Conservation (phyloP, 176 grass and related monocot species). For the Rhynchospora pubera region DNA sequence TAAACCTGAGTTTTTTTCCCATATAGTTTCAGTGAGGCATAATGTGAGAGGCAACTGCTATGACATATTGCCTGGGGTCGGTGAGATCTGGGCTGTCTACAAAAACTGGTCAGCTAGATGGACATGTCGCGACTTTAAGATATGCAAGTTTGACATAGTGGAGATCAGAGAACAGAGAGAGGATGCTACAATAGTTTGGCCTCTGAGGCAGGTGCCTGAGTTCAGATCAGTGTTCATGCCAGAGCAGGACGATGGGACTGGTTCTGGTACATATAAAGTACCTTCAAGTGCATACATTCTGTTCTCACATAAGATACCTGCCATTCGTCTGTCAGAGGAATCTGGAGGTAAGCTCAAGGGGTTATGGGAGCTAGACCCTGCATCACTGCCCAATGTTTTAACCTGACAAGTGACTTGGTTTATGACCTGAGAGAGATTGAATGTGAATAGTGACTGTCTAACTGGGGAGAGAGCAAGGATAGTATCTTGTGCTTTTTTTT, state of each 20-base stretch:
- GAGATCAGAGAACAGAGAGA: conserved; percentile 36
- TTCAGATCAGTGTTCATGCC: conserved; percentile 61
- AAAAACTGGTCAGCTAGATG: conserved; percentile 60
- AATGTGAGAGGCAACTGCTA: conserved; percentile 6
- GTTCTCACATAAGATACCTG: conserved; percentile 78
- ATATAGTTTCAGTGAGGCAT: conserved; percentile 29
- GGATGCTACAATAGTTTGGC: conserved; percentile 22
- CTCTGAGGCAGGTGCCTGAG: conserved; percentile 41
- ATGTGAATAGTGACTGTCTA: too few species aligned
- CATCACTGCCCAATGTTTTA: conserved; percentile 54
- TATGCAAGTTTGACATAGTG: conserved; percentile 43
- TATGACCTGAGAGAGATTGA: too few species aligned
- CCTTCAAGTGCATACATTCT: conserved; percentile 28
- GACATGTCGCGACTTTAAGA: conserved; percentile 10
- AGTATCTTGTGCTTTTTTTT: too few species aligned
- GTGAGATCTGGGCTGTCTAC: conserved; percentile 73
- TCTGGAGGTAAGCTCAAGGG: conserved; percentile 42
- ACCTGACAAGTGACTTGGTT: background rate
- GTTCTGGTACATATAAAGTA: conserved; percentile 29
- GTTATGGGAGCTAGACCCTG: conserved; percentile 78
- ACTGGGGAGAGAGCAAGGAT: too few species aligned
- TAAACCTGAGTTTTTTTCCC: conserved; percentile 49
- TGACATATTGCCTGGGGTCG: conserved; percentile 39
- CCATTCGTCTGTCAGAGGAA: conserved; percentile 42
- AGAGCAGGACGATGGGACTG: conserved; percentile 5